Base-by-base conservation (phyloP, 805 yeast species). In the Saccharomycopsis capsularis region DNA sequence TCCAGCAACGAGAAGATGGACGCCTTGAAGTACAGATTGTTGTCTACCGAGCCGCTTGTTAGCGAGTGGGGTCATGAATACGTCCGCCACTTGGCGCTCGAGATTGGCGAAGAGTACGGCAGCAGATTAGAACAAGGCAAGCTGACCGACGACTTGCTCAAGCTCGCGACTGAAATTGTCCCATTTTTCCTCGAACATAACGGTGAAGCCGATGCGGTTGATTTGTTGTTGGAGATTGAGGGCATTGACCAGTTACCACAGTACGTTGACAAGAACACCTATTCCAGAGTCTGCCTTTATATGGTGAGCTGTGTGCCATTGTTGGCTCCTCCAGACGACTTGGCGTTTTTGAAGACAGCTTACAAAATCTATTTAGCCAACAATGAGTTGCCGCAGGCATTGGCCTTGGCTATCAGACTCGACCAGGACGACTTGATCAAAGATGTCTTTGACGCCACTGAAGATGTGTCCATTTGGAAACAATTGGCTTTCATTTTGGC, bases 141-240 rank as follows among this genome's bases (percentile, higher is more conserved):
- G 24, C 50, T 43, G 11, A 40, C 52, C 5, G 55, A 47, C 21
- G 71, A 74, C 38, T 70, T 93, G 55, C 66, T 84, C 47, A 71
- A 75, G 42, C 73, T 93, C 56, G 76, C 95, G 4, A 67, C 85
- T 57, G 77, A 82, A 57, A 81, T 93, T 57, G 90, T 86, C 36
- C 96, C 96, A 35, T 85, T 81, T 60, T 91, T 93, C 69, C 74
- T 93, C 57, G 81, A 86, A 61, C 97, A 91, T 68, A 91, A 93
- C 63, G 98, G 96, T 38, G 99, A 93, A 67, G 96, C 96, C 19
- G 99, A 93, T 63, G 99, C 99, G 1, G 95, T 93, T 23, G 99
- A 93, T 67, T 70, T 93, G 57, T 73, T 93, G 55, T 72, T 89
- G 51, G 99, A 93, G 67, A 79, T 93, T 48, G 99, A 93, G 67